Conservation (phyloP, 306 rosid species). For the Comarum palustre region DNA sequence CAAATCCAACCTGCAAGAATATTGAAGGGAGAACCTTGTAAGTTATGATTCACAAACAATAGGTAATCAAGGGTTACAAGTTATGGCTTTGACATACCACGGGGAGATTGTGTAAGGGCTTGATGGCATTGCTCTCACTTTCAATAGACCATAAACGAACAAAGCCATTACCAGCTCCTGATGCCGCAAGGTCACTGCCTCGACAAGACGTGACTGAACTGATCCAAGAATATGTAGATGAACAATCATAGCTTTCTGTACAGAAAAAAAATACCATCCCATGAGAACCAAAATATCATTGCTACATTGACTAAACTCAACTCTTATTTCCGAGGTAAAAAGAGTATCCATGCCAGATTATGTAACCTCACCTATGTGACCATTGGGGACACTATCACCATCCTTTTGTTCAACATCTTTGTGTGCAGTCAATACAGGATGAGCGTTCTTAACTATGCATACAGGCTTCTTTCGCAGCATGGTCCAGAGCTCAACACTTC, state of each 20-base stretch:
- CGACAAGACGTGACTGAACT: conserved; percentile 72
- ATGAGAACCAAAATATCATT: conserved; percentile 15
- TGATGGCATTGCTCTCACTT: conserved; percentile 58
- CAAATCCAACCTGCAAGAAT: conserved; percentile 78
- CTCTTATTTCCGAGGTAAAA: background rate
- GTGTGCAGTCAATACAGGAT: conserved; percentile 40
- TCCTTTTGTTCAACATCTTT: conserved; percentile 40
- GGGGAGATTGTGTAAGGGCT: conserved; percentile 54
- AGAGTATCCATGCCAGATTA: background rate
- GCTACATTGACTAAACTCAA: background rate
- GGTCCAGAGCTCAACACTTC: conserved; percentile 84
- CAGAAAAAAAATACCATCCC: conserved; percentile 22
- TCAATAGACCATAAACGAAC: conserved; percentile 72
- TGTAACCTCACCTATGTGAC: conserved; percentile 49
- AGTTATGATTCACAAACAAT: background rate
- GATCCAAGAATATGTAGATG: conserved; percentile 72
- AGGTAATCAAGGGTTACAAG: conserved; percentile 6
- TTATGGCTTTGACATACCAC: conserved; percentile 61
- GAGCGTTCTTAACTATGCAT: conserved; percentile 75
- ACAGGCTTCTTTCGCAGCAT: conserved; percentile 72
- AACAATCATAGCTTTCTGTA: conserved; percentile 56
- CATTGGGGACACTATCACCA: conserved; percentile 51
- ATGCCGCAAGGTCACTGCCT: conserved; percentile 87
- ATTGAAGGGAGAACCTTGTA: background rate
- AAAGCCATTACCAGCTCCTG: conserved; percentile 90